Conservation (phyloP, 495 filamentous ascomycete genomes). For the Annulohypoxylon moriforme region DNA sequence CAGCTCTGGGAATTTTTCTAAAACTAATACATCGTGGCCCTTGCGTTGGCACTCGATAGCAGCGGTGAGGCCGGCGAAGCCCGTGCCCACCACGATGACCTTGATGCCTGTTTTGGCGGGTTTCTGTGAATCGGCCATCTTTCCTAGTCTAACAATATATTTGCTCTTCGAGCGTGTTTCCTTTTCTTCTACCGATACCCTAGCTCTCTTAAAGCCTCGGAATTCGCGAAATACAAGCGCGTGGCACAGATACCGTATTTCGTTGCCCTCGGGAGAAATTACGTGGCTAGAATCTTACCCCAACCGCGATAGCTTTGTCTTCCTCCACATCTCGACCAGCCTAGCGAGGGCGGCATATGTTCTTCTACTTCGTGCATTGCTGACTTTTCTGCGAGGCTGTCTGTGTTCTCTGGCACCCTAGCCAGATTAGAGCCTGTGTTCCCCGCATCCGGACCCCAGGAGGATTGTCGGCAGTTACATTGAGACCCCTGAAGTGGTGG, state of each 20-base stretch:
- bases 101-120: constrained; percentile 58
- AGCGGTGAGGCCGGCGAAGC: constrained; percentile 70
- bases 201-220: constrained; percentile 16
- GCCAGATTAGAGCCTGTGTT: constrained; percentile 30
- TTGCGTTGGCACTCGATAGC: constrained; percentile 72
- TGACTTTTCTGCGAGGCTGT: constrained; percentile 21
- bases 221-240: not conserved
- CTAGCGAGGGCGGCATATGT: constrained; percentile 22
- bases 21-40: constrained; percentile 66
- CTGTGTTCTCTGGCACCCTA: constrained; percentile 19
- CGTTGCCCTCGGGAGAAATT: constrained; percentile 27
- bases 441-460: constrained; percentile 29
- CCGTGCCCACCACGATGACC: constrained; percentile 68
- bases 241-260: constrained; percentile 9
- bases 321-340: constrained; percentile 20
- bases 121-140: constrained; percentile 44
- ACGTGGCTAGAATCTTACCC: constrained; percentile 2
- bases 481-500: not conserved
- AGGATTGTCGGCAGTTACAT: constrained; percentile 36
- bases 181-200: not conserved
- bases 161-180: not conserved
- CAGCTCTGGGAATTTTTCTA: constrained; percentile 63
- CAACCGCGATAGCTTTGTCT: constrained; percentile 5
- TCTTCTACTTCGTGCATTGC: constrained; percentile 16
- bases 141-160: constrained; percentile 3